Conservation (phyloP, 2,329 filamentous ascomycete genomes). For the Fulvia fulva region DNA sequence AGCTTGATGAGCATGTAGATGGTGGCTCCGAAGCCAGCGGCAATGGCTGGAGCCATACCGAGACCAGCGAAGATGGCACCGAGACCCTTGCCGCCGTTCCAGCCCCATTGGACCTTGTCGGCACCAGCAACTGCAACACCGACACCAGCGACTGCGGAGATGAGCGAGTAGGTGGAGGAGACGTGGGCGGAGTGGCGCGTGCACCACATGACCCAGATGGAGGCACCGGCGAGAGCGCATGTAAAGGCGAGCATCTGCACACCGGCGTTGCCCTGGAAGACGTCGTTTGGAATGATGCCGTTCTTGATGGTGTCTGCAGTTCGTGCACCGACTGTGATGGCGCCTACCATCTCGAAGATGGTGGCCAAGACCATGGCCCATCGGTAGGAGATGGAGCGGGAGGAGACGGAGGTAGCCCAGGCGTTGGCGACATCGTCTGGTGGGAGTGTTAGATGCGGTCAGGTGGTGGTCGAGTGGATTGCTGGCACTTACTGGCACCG, state of each 20-base stretch:
- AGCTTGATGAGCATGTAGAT: conserved; percentile 51
- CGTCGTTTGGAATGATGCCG: conserved; percentile 51
- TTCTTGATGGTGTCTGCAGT: conserved; percentile 61
- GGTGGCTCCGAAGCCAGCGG: conserved; percentile 46
- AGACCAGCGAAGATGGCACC: conserved; percentile 44
- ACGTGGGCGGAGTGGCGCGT: conserved; percentile 56
- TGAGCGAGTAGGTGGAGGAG: conserved; percentile 59
- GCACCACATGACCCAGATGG: conserved; percentile 55
- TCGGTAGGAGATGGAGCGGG: conserved; percentile 50
- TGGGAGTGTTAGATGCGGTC: not conserved
- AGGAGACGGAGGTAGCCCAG: conserved; percentile 52
- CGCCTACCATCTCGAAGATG: conserved; percentile 52
- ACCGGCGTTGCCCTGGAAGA: conserved; percentile 48
- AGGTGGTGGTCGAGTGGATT: not conserved
- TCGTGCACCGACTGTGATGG: conserved; percentile 50
- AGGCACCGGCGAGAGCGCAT: conserved; percentile 42
- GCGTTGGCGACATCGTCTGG: conserved; percentile 52
- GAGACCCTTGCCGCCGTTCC: conserved; percentile 42
- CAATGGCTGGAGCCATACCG: conserved; percentile 48
- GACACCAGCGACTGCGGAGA: conserved; percentile 58
- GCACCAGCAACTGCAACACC: conserved; percentile 54
- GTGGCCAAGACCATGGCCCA: conserved; percentile 50
- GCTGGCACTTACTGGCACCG: conserved; percentile 41
- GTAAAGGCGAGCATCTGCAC: conserved; percentile 45
- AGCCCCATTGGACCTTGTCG: conserved; percentile 39